phyloP scores from a whole-genome alignment of 768 basidiomycete genomes.

The Collybia sordida region DNA sequence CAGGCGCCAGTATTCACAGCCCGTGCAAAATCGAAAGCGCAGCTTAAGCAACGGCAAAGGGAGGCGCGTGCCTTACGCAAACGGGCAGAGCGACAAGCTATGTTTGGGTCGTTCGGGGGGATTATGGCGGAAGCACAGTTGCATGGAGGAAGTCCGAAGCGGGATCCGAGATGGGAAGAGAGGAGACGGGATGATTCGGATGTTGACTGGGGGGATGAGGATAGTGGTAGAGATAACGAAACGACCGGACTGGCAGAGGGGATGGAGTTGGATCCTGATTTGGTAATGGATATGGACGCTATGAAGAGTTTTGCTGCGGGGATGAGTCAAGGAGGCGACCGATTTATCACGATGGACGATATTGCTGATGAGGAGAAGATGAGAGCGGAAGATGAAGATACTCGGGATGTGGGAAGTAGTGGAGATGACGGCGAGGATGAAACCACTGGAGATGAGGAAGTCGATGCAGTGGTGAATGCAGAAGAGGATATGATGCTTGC shows the following conservation, averaged over 20 bases:
- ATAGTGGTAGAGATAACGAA: conserved; percentile 40
- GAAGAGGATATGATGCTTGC: conserved; percentile 49
- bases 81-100: conserved; percentile 21
- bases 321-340: conserved; percentile 13
- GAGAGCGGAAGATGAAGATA: conserved; percentile 49
- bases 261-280: conserved; percentile 68
- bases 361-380: conserved; percentile 55
- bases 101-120: conserved; percentile 54
- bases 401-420: conserved; percentile 43
- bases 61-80: conserved; percentile 21
- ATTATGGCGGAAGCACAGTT: conserved; percentile 54
- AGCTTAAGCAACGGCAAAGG: conserved; percentile 18
- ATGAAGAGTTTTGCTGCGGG: conserved; percentile 42
- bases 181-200: conserved; percentile 39
- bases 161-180: conserved; percentile 43
- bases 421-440: conserved; percentile 29
- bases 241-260: conserved; percentile 39
- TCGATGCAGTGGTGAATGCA: conserved; percentile 37
- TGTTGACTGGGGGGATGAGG: conserved; percentile 59
- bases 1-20: conserved; percentile 24
- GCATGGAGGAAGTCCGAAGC: conserved; percentile 27
- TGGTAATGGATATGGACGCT: conserved; percentile 42
- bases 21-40: conserved; percentile 20
- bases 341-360: conserved; percentile 65
- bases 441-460: conserved; percentile 27